Evolutionary conservation across 2,329 filamentous ascomycete species (phyloP).

Genomic region (Pleoardoris graminearum): DNA sequence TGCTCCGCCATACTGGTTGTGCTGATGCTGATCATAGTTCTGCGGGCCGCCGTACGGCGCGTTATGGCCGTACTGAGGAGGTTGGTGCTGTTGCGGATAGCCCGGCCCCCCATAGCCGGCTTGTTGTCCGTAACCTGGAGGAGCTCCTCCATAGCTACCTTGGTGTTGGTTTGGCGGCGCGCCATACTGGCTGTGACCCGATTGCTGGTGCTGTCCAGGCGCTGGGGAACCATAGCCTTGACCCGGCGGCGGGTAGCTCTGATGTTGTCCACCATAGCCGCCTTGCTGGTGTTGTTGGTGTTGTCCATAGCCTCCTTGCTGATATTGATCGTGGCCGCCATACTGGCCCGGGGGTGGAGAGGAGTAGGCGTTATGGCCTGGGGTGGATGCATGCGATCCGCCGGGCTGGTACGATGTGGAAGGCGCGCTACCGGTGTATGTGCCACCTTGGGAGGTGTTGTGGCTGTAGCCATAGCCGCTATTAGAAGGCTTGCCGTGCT

Average conservation of each 20-base stretch:
- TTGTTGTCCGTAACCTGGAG: constrained; percentile 22
- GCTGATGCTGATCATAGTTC: constrained; percentile 39
- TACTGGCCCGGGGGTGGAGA: constrained; percentile 19
- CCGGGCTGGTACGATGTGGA: constrained; percentile 62
- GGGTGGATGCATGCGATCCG: constrained; percentile 24
- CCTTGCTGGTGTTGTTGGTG: constrained; percentile 12
- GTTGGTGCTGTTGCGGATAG: constrained; percentile 5
- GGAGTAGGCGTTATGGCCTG: constrained; percentile 23
- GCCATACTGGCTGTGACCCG: constrained; percentile 8
- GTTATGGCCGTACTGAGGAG: constrained; percentile 22
- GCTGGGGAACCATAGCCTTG: constrained; percentile 10
- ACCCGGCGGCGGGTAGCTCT: constrained; percentile 5
- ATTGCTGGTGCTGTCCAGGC: constrained; percentile 1
- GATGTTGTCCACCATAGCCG: constrained; percentile 13
- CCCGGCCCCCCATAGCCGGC: constrained; percentile 39
- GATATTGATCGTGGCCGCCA: constrained; percentile 18
- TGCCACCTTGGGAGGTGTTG: constrained; percentile 52
- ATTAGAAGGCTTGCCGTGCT: constrained; percentile 45
- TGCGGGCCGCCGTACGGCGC: constrained; percentile 31
- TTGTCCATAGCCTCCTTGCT: constrained; percentile 22
- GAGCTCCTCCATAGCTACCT: constrained; percentile 5
- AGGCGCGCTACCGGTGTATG: constrained; percentile 66
- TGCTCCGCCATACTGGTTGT: constrained; percentile 27
- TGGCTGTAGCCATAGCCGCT: constrained; percentile 62
- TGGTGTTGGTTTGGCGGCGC: constrained; percentile 8